Evolutionary conservation across 2,329 filamentous ascomycete species (phyloP), one percentile per base, ranked within the genome.

Genomic region (Xylariaceae sp.): DNA sequence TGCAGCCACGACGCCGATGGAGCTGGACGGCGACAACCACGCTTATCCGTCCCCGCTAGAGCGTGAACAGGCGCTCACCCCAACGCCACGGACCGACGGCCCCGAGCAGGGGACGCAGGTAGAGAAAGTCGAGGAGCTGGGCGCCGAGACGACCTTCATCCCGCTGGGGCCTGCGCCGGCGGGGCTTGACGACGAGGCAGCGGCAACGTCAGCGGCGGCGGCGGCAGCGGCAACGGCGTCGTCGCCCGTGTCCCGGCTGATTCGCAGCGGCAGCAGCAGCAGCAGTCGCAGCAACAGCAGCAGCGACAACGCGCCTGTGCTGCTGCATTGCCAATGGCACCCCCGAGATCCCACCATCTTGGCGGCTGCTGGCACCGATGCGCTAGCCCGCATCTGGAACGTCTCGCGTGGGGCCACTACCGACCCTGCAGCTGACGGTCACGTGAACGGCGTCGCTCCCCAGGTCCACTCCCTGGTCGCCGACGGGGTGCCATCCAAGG

Each of bases 261-360:
- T 53, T 36, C 40, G 44, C 37, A 35, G 31, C 21, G 43, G 43
- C 39, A 25, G 42, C 42, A 46, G 51, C 53, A 69, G 74, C 53
- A 72, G 68, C 50, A 44, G 43, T 37, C 22, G 42, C 42, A 46
- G 51, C 53, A 69, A 75, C 53, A 44, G 43, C 39, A 25, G 42
- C 42, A 46, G 51, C 53, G 70, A 75, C 53, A 72, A 68, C 50
- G 64, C 66, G 59, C 73, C 76, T 54, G 68, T 78, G 51, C 61
- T 80, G 58, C 67, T 80, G 63, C 75, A 79, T 59, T 80, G 76
- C 69, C 74, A 78, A 67, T 81, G 75, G 73, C 79, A 73, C 65
- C 77, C 77, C 47, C 67, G 57, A 59, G 70, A 80, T 64, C 71
- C 76, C 57, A 74, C 70, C 39, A 64, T 77, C 60, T 67, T 81